Percentiles rank a stretch among this genome's conserved stretches.
Evolutionary conservation across 306 rosid genomes (phyloP).

Genomic region (Dicorynia guianensis): DNA sequence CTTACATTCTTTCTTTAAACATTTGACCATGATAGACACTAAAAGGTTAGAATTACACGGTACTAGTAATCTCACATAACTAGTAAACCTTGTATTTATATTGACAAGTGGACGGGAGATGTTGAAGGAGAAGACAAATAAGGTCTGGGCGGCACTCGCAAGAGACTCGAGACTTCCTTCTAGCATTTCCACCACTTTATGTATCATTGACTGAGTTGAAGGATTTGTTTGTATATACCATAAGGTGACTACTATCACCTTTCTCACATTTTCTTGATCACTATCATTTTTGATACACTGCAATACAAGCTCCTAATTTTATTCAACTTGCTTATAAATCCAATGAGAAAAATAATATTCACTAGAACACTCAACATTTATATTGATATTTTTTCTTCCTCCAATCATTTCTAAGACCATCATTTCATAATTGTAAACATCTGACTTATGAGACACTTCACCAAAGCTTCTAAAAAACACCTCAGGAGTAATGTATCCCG

Average conservation of each 20-base stretch:
- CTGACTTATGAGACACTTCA: no score
- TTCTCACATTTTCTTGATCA: slow-evolving; percentile 15
- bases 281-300: slow-evolving; percentile 1
- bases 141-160: slow-evolving; percentile 39
- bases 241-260: slow-evolving; percentile 26
- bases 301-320: slow-evolving; percentile 29
- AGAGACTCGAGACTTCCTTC: slow-evolving; percentile 33
- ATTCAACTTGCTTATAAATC: slow-evolving; percentile 33
- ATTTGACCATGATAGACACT: no score
- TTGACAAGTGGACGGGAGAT: background rate
- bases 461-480: no score
- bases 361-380: slow-evolving; percentile 2
- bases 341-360: slow-evolving; percentile 37
- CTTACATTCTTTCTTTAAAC: no score
- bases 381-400: background rate
- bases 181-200: slow-evolving; percentile 36
- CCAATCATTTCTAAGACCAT: no score
- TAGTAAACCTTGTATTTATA: background rate
- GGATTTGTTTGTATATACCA: slow-evolving; percentile 39
- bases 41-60: background rate
- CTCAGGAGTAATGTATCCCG: no score
- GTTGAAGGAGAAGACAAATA: slow-evolving; percentile 28
- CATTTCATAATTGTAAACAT: no score
- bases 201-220: slow-evolving; percentile 24
- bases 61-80: background rate